Percentiles rank a stretch among this genome's conserved stretches.
phyloP scores from a whole-genome alignment of 2,329 filamentous ascomycete species.

The Ascochyta fabae region DNA sequence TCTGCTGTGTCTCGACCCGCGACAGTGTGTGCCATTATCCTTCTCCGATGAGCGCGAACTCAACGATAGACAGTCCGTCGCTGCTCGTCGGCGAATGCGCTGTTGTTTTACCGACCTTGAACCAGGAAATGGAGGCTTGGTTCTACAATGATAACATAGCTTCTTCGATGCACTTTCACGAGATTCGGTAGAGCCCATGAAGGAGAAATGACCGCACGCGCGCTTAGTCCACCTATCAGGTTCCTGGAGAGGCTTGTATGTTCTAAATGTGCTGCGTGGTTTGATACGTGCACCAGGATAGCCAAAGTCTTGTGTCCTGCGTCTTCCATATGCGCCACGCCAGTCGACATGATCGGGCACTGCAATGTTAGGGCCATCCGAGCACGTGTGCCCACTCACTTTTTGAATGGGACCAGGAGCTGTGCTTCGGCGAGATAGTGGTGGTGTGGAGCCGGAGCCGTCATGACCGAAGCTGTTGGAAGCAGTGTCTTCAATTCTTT shows the following conservation, averaged over 20 bases:
- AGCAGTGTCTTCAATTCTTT: slow-evolving; percentile 15
- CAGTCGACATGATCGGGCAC: slow-evolving; percentile 38
- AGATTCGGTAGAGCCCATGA: slow-evolving; percentile 18
- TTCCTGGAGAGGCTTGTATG: slow-evolving; percentile 25
- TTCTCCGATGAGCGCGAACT: slow-evolving; percentile 17
- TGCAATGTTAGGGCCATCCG: slow-evolving; percentile 19
- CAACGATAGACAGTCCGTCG: slow-evolving; percentile 23
- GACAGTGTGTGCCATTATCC: neutral
- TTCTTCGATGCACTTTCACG: slow-evolving; percentile 23
- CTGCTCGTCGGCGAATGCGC: slow-evolving; percentile 15
- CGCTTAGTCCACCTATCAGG: slow-evolving; percentile 37
- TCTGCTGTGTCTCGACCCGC: slow-evolving; percentile 11
- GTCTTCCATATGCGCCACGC: slow-evolving; percentile 40
- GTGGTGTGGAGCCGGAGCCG: slow-evolving; percentile 27
- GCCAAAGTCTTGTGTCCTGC: slow-evolving; percentile 42
- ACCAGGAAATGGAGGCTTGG: slow-evolving; percentile 12
- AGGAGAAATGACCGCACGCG: slow-evolving; percentile 40
- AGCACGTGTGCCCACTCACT: no score
- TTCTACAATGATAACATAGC: slow-evolving; percentile 31
- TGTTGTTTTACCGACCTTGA: slow-evolving; percentile 7
- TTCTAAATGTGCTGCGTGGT: slow-evolving; percentile 17
- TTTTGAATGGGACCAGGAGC: neutral
- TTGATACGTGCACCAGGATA: slow-evolving; percentile 43
- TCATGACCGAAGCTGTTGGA: slow-evolving; percentile 32
- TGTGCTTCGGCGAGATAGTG: slow-evolving; percentile 4